Percentiles rank a stretch among this genome's conserved stretches.
Conservation (phyloP, 2,329 filamentous ascomycete species). For the Ophiocordyceps polyrhachis-furcata region DNA sequence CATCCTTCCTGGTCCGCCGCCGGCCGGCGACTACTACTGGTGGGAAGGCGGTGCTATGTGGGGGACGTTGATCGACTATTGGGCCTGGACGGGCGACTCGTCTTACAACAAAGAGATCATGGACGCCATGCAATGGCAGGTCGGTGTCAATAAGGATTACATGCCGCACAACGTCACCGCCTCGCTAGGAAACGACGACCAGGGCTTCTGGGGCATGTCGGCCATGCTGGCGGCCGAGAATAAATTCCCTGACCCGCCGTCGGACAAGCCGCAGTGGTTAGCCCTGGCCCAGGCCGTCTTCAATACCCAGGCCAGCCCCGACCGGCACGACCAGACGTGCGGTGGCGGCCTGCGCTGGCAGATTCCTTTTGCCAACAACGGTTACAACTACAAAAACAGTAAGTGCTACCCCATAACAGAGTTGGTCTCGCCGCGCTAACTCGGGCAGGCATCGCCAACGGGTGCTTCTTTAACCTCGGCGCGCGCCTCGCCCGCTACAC, state of each 20-base stretch:
- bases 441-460: slow-evolving; percentile 35
- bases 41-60: slow-evolving; percentile 56
- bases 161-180: slow-evolving; percentile 41
- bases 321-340: slow-evolving; percentile 47
- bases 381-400: slow-evolving; percentile 60
- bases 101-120: slow-evolving; percentile 42
- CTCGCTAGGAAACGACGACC: slow-evolving; percentile 49
- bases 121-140: slow-evolving; percentile 37
- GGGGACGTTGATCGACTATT: slow-evolving; percentile 51
- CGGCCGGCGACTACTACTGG: slow-evolving; percentile 43
- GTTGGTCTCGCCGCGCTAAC: background rate
- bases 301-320: slow-evolving; percentile 36
- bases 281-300: slow-evolving; percentile 52
- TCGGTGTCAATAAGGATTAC: slow-evolving; percentile 35
- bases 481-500: slow-evolving; percentile 58
- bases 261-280: slow-evolving; percentile 37
- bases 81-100: slow-evolving; percentile 45
- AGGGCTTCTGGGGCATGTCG: slow-evolving; percentile 51
- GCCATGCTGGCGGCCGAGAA: slow-evolving; percentile 49
- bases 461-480: slow-evolving; percentile 44
- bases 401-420: slow-evolving; percentile 5
- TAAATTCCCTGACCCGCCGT: slow-evolving; percentile 39
- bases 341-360: slow-evolving; percentile 60
- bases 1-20: slow-evolving; percentile 36
- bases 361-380: slow-evolving; percentile 53